Base-by-base conservation (phyloP, 257 asterid genomes). In the Parsonsia alboflavescens region DNA sequence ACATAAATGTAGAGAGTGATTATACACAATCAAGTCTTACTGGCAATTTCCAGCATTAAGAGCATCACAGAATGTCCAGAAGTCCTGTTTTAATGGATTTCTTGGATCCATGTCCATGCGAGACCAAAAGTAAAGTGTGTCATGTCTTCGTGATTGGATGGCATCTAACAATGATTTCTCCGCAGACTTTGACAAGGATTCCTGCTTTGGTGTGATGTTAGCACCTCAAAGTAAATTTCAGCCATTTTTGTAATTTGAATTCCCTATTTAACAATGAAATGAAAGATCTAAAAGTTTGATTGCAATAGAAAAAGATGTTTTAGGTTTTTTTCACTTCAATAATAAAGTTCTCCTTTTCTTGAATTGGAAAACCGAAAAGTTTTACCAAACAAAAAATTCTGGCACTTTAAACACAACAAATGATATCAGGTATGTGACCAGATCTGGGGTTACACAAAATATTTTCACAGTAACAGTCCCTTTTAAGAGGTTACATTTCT, bases 51-150 rank as follows among this genome's bases (percentile, higher is more conserved):
- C 99, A 41, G 97, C 94, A 85, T 92, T 95, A 76, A 89, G 62
- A 78, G 96, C 84, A 84, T 95, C 97, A 77, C 98, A 95, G 78
- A 92, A 95, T 26, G 99, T 89, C 99, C 99, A 95, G 84, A 95
- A 95, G 81, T 92, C 97, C 66, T 81, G 88, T 79, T 84, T 83
- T 71, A 53, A 73, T 1, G 88, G 84, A 73, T 84, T 86, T 75
- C 97, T 86, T 22, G 84, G 88, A 79, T 92, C 98, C 79, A 9
- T 65, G 75, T 92, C 97, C 85, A 88, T 78, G 45, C 93, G 85
- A 80, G 84, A 91, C 99, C 98, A 95, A 81, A 95, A 95, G 81
- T 88, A 91, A 64, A 95, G 85, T 54, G 96, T 63, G 80, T 95
- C 97, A 70, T 95, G 93, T 73, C 84, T 88, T 73, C 81, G 85